Evolutionary conservation across 305 asterid species (phyloP).

Genomic region (Fraxinus platypoda): DNA sequence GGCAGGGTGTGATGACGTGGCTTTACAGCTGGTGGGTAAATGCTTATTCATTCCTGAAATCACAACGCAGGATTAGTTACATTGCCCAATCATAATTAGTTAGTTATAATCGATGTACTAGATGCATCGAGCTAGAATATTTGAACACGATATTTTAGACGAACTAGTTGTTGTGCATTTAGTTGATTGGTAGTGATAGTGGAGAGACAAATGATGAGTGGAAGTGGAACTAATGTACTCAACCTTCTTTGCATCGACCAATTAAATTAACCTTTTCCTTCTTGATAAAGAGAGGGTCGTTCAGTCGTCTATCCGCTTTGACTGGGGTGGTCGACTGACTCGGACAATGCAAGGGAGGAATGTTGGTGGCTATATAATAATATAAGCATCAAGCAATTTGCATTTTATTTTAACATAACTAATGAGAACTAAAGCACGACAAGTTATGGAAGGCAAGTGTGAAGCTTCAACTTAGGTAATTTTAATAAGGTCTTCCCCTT

Average conservation of each 20-base stretch:
- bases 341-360: not conserved
- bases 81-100: not conserved
- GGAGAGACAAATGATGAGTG: not conserved
- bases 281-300: not conserved
- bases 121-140: not conserved
- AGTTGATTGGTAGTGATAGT: not conserved
- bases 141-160: not conserved
- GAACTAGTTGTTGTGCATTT: not conserved
- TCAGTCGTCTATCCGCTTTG: not conserved
- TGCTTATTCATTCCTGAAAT: not conserved
- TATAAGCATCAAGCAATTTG: not conserved
- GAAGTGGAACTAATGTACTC: not conserved
- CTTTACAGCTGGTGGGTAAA: not conserved
- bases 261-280: not conserved
- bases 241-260: not conserved
- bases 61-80: not conserved
- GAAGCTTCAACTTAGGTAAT: not conserved
- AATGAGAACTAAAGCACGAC: not conserved
- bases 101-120: not conserved
- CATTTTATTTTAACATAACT: not conserved
- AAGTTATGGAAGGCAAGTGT: not conserved
- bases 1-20: not conserved
- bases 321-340: not conserved
- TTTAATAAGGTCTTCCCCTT: not conserved
- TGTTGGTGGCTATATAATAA: not conserved